Evolutionary conservation across 345 rosid species (phyloP), one percentile per base, ranked within the genome.

Genomic region (Physaria fendleri): DNA sequence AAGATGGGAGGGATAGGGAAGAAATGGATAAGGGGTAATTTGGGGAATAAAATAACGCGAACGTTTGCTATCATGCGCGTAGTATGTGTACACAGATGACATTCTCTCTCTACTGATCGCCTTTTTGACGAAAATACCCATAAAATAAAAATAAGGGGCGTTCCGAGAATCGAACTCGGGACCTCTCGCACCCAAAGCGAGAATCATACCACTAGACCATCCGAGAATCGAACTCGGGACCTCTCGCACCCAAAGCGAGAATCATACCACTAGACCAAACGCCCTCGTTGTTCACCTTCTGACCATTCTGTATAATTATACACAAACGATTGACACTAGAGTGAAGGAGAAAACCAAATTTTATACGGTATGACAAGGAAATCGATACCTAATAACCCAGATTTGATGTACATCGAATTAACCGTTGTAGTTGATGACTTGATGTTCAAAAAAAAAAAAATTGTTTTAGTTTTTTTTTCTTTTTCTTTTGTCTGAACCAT

Each of bases 91-190:
- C 12, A 13, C 14, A 24, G 2, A 46, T 46, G 50, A 44, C 16
- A 2, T 28, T 25, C n/a, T 14, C 1, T 20, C 18, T n/a, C n/a
- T n/a, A n/a, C n/a, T n/a, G 4, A 25, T 48, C 2, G 5, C 10
- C 4, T 29, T 1, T 1, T 10, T 29, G 5, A 49, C 56, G 56
- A 29, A 29, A 10, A 0, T 49, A 29, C 38, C 38, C 25, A 10
- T 5, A 0, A 6, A 21, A 10, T 20, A 18, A 9, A 3, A 7
- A 0, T 3, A 24, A 8, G 60, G 73, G 78, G 76, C 78, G 77
- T 86, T 89, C 87, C 81, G 83, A 81, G 85, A 84, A 84, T 89
- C 72, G 85, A 85, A 85, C 86, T 81, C 84, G 82, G 83, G 90
- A 81, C 87, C 87, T 82, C 82, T 81, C 75, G 84, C 83, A 85